Evolutionary conservation across 768 basidiomycete genomes (phyloP), one percentile per base, ranked within the genome.

Genomic region (Hypholoma fasciculare): DNA sequence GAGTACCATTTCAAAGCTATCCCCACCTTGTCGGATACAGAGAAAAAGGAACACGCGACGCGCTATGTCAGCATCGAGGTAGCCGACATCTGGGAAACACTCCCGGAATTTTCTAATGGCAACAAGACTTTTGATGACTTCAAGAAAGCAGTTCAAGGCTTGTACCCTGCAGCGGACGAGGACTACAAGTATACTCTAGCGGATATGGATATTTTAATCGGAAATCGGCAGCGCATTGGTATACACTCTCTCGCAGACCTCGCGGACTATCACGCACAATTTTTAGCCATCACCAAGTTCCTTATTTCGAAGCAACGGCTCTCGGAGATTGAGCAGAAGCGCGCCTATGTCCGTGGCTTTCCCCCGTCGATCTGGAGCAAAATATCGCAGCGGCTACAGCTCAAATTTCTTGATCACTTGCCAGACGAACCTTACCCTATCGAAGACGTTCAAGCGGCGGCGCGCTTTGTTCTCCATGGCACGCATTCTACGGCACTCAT

Each of bases 141-240:
- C n/a, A n/a, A n/a, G n/a, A 56, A 69, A 64, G 50, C 44, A 63
- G 1, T 46, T 63, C 26, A 63, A 65, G 8, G 58, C 66, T 27
- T 73, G 71, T 48, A 62, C 67, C 13, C n/a, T n/a, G n/a, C n/a
- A n/a, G n/a, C n/a, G n/a, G 66, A 60, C 14, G 62, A 62, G 20
- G 49, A 43, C 3, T 47, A 52, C 8, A 59, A 63, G 11, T 73
- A 59, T 52, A 52, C 60, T 16, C 20, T 68, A 0, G 39, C 58
- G 6, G 67, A 72, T 49, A 54, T 72, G 2, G 62, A 69, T 48
- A 34, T 49, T 2, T 56, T 71, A 5, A 60, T 72, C 36, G 55
- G 60, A 1, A 49, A 64, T n/a, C 50, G 59, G 7, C 55, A 61
- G n/a, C 52, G 59, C 13, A 11, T 52, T 1, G 65, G 64, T 2